Base-by-base conservation (phyloP, 2,329 filamentous ascomycete genomes). In the Fusarium armeniacum region DNA sequence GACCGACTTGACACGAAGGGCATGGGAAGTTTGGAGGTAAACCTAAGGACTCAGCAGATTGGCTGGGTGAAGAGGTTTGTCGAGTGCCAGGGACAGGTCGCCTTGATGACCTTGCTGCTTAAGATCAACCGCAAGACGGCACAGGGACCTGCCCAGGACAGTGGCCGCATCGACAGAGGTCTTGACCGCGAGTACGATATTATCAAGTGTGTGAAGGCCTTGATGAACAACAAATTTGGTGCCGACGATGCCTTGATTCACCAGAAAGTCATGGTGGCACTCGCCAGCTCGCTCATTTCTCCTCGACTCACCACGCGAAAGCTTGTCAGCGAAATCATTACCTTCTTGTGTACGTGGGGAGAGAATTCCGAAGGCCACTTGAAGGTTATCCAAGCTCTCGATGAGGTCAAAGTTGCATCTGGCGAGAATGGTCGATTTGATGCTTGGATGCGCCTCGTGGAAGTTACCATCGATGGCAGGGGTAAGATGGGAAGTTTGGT, bases 141-240 rank as follows among this genome's bases (percentile, higher is more conserved):
- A 26, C 87, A 89, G 59, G 93, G 93, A 7, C 92, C 92, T 3
- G 87, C 88, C 26, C 87, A 89, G 7, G 84, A 87, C 43, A 83
- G 84, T 56, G 80, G 83, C 52, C 88, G 79, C 76, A 83, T 78
- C 61, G 93, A 97, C 74, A 93, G 92, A 78, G 93, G 95, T 76
- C 85, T 96, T 51, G 94, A 98, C 76, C 89, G 92, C 72, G 94
- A 97, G 81, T 98, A 98, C 78, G 96, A 98, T 77, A 97, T 99
- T 68, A 89, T 97, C 78, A 99, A 99, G 82, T 98, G 96, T 82
- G 82, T 99, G 62, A 98, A 98, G 83, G 94, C 94, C 33, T 82
- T 98, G 61, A 97, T 98, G 92, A 99, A 99, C 88, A 99, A 98
- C 87, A 98, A 97, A 79, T 98, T 97, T 79, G 96, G 96, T 66